Percentiles rank a stretch among this genome's conserved stretches.
phyloP scores from a whole-genome alignment of 768 basidiomycete species.

The Collybiopsis luxurians region DNA sequence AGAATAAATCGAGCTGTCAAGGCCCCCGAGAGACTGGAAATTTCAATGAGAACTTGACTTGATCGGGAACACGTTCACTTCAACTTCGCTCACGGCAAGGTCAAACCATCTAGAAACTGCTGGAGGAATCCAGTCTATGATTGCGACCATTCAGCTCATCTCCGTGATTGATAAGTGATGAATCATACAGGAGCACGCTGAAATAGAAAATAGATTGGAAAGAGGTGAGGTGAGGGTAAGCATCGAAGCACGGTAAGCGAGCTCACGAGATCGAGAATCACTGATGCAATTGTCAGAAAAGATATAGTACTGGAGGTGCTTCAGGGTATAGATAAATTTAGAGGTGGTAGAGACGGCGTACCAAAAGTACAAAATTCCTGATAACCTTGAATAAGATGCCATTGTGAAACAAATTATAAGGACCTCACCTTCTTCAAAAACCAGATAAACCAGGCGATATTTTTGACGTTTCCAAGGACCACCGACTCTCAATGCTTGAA shows the following conservation, averaged over 20 bases:
- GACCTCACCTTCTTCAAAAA: constrained; percentile 5
- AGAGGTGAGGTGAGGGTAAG: background rate
- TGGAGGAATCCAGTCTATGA: constrained; percentile 28
- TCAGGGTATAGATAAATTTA: background rate
- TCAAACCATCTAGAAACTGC: constrained; percentile 24
- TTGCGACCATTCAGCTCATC: background rate
- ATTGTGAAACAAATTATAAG: background rate
- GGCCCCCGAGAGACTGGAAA: constrained; percentile 1
- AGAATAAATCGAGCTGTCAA: constrained; percentile 7
- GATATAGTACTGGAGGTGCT: background rate
- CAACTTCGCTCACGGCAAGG: constrained; percentile 22
- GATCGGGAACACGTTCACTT: background rate
- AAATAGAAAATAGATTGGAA: background rate
- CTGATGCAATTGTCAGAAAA: background rate
- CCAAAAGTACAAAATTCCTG: constrained; percentile 6
- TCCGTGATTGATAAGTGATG: background rate
- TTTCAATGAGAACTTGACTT: background rate
- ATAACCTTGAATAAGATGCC: background rate
- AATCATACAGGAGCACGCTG: constrained; percentile 19
- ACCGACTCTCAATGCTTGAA: constrained; percentile 14
- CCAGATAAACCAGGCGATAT: background rate
- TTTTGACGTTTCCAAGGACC: constrained; percentile 8
- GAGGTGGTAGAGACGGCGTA: background rate
- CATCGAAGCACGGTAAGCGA: no score
- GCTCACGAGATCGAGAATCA: constrained; percentile 3